Conservation (phyloP, 2,329 filamentous ascomycete genomes). For the Botrytis pseudocinerea region DNA sequence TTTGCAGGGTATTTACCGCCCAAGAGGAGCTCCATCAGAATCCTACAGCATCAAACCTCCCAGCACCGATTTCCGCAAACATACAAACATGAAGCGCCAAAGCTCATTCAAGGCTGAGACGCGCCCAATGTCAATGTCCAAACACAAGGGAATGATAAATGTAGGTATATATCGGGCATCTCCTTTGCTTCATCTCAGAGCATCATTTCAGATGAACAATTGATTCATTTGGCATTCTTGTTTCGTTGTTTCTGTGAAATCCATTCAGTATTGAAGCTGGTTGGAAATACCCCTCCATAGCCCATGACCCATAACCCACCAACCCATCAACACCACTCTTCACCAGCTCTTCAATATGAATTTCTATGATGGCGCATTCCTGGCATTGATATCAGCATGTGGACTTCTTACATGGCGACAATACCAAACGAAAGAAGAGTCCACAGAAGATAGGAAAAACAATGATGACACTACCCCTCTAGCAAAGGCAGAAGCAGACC, state of each 20-base stretch:
- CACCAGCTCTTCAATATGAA: constrained; percentile 28
- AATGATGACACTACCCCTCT: constrained; percentile 29
- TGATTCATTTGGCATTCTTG: not conserved
- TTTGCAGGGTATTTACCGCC: constrained; percentile 7
- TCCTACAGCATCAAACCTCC: not conserved
- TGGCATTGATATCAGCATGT: constrained; percentile 34
- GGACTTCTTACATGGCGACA: constrained; percentile 37
- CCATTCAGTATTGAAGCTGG: not conserved
- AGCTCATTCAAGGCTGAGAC: constrained; percentile 6
- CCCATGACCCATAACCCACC: too few species aligned
- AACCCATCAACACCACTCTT: not conserved
- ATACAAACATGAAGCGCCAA: not conserved
- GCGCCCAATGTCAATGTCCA: not conserved
- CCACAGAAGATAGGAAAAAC: constrained; percentile 28
- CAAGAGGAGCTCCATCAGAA: not conserved
- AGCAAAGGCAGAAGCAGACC: constrained; percentile 35
- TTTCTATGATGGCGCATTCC: constrained; percentile 36
- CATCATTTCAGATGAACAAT: constrained; percentile 6
- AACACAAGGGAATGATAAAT: not conserved
- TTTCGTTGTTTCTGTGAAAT: constrained; percentile 3
- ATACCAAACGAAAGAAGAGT: constrained; percentile 30
- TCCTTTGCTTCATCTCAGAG: not conserved
- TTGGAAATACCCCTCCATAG: constrained; percentile 1
- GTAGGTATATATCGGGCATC: not conserved
- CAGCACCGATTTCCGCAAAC: not conserved